A percentile compares a stretch with the other conserved stretches of the same genome.
phyloP scores from a whole-genome alignment of 2,329 filamentous ascomycete species.

The Penicillium sp. region DNA sequence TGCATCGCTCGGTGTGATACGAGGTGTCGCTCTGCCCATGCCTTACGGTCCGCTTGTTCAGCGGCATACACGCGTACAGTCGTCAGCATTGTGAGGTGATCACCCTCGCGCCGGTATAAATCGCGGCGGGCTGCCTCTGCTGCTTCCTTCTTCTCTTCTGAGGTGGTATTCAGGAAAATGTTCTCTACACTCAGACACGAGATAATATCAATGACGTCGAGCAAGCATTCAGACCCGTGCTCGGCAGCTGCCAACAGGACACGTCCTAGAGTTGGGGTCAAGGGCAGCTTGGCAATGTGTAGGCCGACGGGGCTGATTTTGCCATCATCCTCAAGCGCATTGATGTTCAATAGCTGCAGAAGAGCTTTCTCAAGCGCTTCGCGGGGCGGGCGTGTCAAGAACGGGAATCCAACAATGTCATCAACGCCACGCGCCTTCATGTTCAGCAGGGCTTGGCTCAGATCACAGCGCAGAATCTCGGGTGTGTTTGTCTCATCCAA shows the following conservation, averaged over 20 bases:
- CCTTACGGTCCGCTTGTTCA: conserved; percentile 57
- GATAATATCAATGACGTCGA: conserved; percentile 82
- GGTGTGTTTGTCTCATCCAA: conserved; percentile 74
- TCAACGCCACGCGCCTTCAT: conserved; percentile 90
- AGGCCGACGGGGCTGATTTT: conserved; percentile 69
- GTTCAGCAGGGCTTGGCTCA: conserved; percentile 79
- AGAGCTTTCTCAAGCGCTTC: conserved; percentile 80
- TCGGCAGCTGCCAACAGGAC: conserved; percentile 77
- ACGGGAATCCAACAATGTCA: conserved; percentile 76
- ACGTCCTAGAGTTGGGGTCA: conserved; percentile 75
- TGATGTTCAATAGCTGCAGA: conserved; percentile 73
- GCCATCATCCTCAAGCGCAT: conserved; percentile 69
- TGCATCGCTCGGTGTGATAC: conserved; percentile 64
- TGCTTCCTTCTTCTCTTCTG: conserved; percentile 59
- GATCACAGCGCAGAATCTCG: conserved; percentile 86
- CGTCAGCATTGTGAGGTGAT: conserved; percentile 61
- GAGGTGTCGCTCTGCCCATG: conserved; percentile 58
- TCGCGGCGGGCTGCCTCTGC: conserved; percentile 55
- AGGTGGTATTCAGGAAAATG: conserved; percentile 58
- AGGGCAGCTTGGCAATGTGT: conserved; percentile 77
- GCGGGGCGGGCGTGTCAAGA: conserved; percentile 75
- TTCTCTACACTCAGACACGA: conserved; percentile 64
- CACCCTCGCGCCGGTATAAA: conserved; percentile 59
- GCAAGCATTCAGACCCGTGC: conserved; percentile 67
- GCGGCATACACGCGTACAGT: conserved; percentile 59